Evolutionary conservation across 345 rosid genomes (phyloP), one percentile per base, ranked within the genome.

Genomic region (Moricandia moricandioides): DNA sequence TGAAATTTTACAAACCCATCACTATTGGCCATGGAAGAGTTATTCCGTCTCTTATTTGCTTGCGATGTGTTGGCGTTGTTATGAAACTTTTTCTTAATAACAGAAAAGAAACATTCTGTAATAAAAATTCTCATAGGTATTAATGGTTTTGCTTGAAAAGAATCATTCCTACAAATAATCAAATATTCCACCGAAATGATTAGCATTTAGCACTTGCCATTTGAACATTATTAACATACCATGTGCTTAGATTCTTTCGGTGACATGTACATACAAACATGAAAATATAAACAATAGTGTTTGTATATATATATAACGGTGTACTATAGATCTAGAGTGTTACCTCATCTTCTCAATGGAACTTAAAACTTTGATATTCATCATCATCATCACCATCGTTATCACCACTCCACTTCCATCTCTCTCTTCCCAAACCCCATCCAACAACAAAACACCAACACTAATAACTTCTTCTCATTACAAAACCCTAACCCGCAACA

Each of bases 221-320:
- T 70, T 13, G 54, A 18, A 31, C 66, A 77, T 77, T 70, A 70
- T 76, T 69, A 62, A 62, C 70, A 65, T 12, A 57, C 17, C 81
- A 78, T 78, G 77, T 71, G 77, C 12, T 65, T 47, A 78, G 72
- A 78, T 78, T 78, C 77, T 65, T 71, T 59, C n/a, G 29, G 17
- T 78, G 34, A 27, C 13, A 71, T 16, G 47, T 71, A 35, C 62
- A 47, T 65, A 47, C 72, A 71, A 57, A 65, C 10, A 45, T 58
- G 54, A 57, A 58, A 31, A 27, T 34, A 71, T 59, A 71, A 65
- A 65, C 34, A 77, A 57, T 39, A 3, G 11, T 65, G 35, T 26
- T 3, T 54, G 4, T 37, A 0, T 64, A 35, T 71, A 35, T 71
- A 54, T 60, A 76, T 76, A n/a, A 54, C 33, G 24, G 18, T 40